A percentile compares a stretch with the other conserved stretches of the same genome.
Evolutionary conservation across 441 rosid genomes (phyloP).

Genomic region (Theobroma grandiflorum): DNA sequence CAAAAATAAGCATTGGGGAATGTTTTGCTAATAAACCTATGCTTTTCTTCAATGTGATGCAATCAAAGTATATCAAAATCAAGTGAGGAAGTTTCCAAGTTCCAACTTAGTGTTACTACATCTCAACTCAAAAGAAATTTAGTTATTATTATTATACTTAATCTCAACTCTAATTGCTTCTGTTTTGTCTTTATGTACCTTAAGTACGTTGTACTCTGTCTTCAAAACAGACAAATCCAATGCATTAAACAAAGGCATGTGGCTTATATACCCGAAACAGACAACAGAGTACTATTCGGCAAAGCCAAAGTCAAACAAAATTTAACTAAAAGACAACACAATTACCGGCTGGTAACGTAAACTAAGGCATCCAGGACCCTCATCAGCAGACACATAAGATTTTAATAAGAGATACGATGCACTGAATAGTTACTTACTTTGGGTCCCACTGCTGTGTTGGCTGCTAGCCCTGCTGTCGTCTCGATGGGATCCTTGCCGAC

Average conservation of each 20-base stretch:
- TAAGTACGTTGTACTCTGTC: not conserved
- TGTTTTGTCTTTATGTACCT: not conserved
- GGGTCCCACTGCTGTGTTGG: slow-evolving; percentile 52
- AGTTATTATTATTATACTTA: not conserved
- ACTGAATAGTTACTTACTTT: slow-evolving; percentile 51
- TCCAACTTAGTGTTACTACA: not conserved
- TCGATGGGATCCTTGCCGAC: slow-evolving; percentile 62
- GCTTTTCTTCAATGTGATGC: not conserved
- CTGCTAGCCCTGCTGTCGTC: slow-evolving; percentile 35
- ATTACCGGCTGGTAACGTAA: slow-evolving; percentile 17
- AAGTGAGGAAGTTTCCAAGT: slow-evolving; percentile 1
- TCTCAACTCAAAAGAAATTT: not conserved
- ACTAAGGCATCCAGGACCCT: slow-evolving; percentile 37
- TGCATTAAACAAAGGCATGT: not conserved
- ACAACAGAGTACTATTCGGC: slow-evolving; percentile 15
- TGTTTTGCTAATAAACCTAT: not conserved
- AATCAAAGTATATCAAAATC: not conserved
- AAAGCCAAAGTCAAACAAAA: slow-evolving; percentile 36
- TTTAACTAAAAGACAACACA: slow-evolving; percentile 32
- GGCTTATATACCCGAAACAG: not conserved
- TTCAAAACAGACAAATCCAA: slow-evolving; percentile 12
- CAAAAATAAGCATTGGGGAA: not conserved
- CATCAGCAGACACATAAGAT: slow-evolving; percentile 47
- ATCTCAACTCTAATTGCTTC: slow-evolving; percentile 17
- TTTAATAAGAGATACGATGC: slow-evolving; percentile 25